Percentiles rank a stretch among this genome's conserved stretches.
These are phyloP conservation scores for Jaapia argillacea DNA, from an alignment of 768 basidiomycete species.

Conservation along the genomic window DNA sequence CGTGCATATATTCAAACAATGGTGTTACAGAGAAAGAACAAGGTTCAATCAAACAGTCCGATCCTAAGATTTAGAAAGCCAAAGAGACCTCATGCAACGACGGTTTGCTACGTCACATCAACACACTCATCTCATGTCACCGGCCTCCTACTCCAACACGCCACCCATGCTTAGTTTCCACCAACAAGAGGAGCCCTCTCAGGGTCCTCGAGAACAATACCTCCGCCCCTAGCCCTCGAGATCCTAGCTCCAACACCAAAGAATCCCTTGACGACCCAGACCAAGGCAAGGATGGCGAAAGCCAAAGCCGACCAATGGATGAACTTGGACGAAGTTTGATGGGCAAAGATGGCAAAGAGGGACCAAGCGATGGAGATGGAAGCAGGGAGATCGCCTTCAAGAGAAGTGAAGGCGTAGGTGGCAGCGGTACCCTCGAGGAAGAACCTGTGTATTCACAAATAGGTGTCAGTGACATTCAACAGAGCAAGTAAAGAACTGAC, in stretches of 20 bases:
- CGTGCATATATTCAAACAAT: no score
- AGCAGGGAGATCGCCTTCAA: conserved; percentile 88
- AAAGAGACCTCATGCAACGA: no score
- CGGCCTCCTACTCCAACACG: no score
- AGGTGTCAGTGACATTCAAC: conserved; percentile 3
- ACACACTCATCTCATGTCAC: no score
- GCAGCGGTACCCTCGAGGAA: conserved; percentile 89
- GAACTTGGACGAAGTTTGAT: conserved; percentile 59
- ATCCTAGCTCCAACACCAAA: conserved; percentile 40
- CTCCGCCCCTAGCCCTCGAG: conserved; percentile 27
- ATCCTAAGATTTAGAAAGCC: no score
- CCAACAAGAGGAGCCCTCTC: conserved; percentile 80
- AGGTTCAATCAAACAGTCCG: no score
- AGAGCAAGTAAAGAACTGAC: conserved; percentile 29
- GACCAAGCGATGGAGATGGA: conserved; percentile 88
- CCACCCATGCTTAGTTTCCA: conserved; percentile 7
- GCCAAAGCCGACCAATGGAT: conserved; percentile 87
- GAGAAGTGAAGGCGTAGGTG: conserved; percentile 88
- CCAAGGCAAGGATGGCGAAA: conserved; percentile 74
- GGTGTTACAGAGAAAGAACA: no score
- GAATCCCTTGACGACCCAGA: conserved; percentile 77
- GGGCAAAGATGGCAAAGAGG: conserved; percentile 86
- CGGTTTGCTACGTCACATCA: no score
- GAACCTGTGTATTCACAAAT: conserved; percentile 36
- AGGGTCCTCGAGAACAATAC: conserved; percentile 68